Conservation (phyloP, 495 filamentous ascomycete species). For the Filosporella fistucella region DNA sequence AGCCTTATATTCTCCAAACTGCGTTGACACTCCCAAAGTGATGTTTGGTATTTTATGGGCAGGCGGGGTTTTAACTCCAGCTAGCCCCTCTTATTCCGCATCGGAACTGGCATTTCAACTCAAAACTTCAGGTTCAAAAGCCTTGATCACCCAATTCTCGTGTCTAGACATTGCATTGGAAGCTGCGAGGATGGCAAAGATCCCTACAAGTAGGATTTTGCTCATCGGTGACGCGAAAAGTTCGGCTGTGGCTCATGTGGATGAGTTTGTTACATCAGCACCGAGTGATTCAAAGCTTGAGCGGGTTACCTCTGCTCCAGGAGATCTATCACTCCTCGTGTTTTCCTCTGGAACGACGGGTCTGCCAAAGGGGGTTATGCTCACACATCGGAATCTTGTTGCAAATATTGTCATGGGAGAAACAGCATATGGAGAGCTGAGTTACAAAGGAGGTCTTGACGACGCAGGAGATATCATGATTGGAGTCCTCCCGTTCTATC, state of each 20-base stretch:
- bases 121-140: conserved; percentile 60
- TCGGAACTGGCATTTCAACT: conserved; percentile 75
- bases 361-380: conserved; percentile 83
- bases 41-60: conserved; percentile 78
- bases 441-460: conserved; percentile 50
- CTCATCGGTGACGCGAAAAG: conserved; percentile 70
- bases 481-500: conserved; percentile 81
- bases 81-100: conserved; percentile 79
- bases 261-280: conserved; percentile 49
- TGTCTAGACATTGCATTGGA: conserved; percentile 55
- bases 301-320: conserved; percentile 24
- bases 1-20: conserved; percentile 64
- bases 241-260: conserved; percentile 63
- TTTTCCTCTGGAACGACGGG: conserved; percentile 91
- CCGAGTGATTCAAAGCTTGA: too few relatives aligned
- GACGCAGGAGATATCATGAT: conserved; percentile 62
- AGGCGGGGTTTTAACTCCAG: conserved; percentile 70
- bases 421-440: conserved; percentile 50
- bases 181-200: conserved; percentile 62
- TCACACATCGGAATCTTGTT: conserved; percentile 76
- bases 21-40: conserved; percentile 62
- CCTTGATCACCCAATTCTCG: conserved; percentile 59
- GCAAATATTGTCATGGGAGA: conserved; percentile 52
- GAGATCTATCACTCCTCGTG: conserved; percentile 60
- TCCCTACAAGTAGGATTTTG: conserved; percentile 63